A percentile compares a stretch with the other conserved stretches of the same genome.
Evolutionary conservation across 2,329 filamentous ascomycete species (phyloP).

Genomic region (Ceratocystis eucalypticola): DNA sequence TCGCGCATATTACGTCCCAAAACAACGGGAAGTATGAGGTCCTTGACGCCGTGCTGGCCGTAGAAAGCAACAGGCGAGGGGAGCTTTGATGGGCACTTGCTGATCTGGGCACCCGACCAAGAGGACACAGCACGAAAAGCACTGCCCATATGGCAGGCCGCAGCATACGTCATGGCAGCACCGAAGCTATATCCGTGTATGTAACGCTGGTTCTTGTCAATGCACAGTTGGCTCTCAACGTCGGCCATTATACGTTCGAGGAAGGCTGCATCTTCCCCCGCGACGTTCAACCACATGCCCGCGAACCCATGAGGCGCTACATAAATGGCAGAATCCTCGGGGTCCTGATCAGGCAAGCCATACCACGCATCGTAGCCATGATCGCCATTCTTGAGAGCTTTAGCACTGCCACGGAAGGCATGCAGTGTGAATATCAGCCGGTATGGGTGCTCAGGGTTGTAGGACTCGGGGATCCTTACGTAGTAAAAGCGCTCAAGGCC

Average conservation of each 20-base stretch:
- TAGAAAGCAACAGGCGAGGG: conserved; percentile 28
- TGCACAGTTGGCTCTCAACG: conserved; percentile 30
- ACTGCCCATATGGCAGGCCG: conserved; percentile 29
- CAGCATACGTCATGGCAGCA: conserved; percentile 30
- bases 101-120: conserved; percentile 25
- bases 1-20: conserved; percentile 26
- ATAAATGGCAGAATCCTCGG: conserved; percentile 28
- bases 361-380: conserved; percentile 27
- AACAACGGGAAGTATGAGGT: conserved; percentile 27
- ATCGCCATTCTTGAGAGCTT: conserved; percentile 26
- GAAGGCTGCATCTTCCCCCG: conserved; percentile 31
- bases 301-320: conserved; percentile 31
- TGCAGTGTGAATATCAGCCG: conserved; percentile 32
- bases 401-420: conserved; percentile 28
- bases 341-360: conserved; percentile 27
- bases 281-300: conserved; percentile 30
- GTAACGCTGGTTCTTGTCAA: conserved; percentile 31
- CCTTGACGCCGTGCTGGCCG: conserved; percentile 28
- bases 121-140: conserved; percentile 28
- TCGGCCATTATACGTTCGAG: conserved; percentile 29
- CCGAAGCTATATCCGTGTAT: conserved; percentile 33
- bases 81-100: conserved; percentile 25
- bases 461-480: conserved; percentile 29
- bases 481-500: conserved; percentile 28
- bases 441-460: conserved; percentile 29